Evolutionary conservation across 306 rosid species (phyloP).

Genomic region (Ormosia emarginata): DNA sequence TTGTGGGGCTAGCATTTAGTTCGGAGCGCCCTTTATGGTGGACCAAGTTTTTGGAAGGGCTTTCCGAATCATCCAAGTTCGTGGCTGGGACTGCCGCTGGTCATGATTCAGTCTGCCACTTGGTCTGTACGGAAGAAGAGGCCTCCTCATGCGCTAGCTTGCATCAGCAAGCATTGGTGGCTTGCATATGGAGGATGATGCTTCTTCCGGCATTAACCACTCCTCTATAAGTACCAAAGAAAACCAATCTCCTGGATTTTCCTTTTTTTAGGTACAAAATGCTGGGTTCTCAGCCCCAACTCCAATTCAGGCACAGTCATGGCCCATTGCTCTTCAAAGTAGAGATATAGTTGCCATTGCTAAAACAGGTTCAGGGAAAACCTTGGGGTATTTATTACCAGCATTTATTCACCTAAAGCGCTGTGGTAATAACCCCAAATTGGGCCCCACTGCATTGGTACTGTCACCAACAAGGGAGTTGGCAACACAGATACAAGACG

Average conservation of each 20-base stretch:
- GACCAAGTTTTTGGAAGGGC: slow-evolving; percentile 92
- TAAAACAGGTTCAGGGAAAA: slow-evolving; percentile 98
- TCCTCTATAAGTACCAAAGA: slow-evolving; percentile 56
- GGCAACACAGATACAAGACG: slow-evolving; percentile 97
- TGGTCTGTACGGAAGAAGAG: slow-evolving; percentile 91
- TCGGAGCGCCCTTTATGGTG: slow-evolving; percentile 98
- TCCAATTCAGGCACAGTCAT: slow-evolving; percentile 99
- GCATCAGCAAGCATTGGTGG: slow-evolving; percentile 90
- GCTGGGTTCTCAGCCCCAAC: slow-evolving; percentile 99
- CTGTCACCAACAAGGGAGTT: slow-evolving; percentile 96
- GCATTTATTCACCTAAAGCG: slow-evolving; percentile 92
- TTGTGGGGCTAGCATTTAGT: slow-evolving; percentile 84
- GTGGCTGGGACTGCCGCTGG: slow-evolving; percentile 95
- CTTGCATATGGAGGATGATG: slow-evolving; percentile 85
- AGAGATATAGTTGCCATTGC: slow-evolving; percentile 98
- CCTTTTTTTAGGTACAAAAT: slow-evolving; percentile 85
- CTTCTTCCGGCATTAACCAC: slow-evolving; percentile 85
- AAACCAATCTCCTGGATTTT: slow-evolving; percentile 66
- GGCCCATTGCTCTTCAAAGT: slow-evolving; percentile 97
- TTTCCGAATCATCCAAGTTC: slow-evolving; percentile 93
- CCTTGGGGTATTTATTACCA: slow-evolving; percentile 93
- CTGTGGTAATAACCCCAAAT: slow-evolving; percentile 50
- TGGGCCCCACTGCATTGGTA: slow-evolving; percentile 87
- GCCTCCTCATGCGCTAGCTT: slow-evolving; percentile 98
- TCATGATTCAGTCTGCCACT: slow-evolving; percentile 99